Conservation (phyloP, 1,139 yeast genomes). For the Kurtzmaniella quercitrusa region DNA sequence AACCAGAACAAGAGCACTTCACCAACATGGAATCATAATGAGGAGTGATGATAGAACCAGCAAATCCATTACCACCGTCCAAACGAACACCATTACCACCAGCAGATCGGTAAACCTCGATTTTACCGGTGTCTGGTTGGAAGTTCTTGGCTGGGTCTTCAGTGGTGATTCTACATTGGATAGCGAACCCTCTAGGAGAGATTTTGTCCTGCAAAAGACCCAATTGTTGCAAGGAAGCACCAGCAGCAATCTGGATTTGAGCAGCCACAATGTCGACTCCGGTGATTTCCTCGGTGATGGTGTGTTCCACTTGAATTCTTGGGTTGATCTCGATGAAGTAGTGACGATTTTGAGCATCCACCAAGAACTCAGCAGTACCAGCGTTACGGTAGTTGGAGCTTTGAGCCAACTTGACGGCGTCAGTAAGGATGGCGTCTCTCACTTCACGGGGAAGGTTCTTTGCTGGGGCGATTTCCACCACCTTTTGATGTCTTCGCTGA, state of each 20-base stretch:
- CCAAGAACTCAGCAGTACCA: conserved; percentile 97
- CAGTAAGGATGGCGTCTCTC: conserved; percentile 87
- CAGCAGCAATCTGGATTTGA: conserved; percentile 98
- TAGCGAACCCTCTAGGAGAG: conserved; percentile 95
- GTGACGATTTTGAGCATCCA: conserved; percentile 90
- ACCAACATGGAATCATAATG: conserved; percentile 98
- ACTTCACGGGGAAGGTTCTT: conserved; percentile 76
- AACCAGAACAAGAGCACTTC: conserved; percentile 94
- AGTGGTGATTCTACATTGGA: conserved; percentile 98
- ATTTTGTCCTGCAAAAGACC: conserved; percentile 92
- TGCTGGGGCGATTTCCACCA: conserved; percentile 99
- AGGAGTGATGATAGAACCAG: conserved; percentile 97
- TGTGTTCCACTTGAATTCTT: conserved; percentile 97
- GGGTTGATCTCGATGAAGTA: conserved; percentile 98
- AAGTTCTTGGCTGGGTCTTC: conserved; percentile 96
- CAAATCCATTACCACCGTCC: conserved; percentile 98
- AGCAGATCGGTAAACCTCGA: conserved; percentile 96
- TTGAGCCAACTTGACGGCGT: conserved; percentile 89
- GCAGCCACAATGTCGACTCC: conserved; percentile 98
- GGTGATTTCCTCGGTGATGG: conserved; percentile 97
- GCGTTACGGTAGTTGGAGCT: conserved; percentile 92
- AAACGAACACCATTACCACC: conserved; percentile 99
- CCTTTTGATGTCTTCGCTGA: conserved; percentile 98
- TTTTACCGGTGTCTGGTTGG: conserved; percentile 98
- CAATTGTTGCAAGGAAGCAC: conserved; percentile 87